Conservation (phyloP, 2,329 filamentous ascomycete genomes). For the Trichoderma atrobrunneum region DNA sequence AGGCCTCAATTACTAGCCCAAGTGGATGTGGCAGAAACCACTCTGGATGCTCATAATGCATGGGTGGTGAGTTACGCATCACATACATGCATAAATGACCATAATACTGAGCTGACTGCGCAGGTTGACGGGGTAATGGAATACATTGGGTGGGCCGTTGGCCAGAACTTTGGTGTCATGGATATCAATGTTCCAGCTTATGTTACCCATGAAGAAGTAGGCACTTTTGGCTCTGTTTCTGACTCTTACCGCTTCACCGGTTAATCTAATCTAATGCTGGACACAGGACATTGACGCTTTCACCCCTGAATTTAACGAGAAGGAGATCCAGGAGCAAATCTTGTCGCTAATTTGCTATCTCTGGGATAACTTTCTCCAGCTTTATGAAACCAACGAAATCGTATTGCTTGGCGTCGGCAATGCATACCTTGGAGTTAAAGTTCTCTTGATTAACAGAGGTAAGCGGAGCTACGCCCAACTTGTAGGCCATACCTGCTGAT, state of each 20-base stretch:
- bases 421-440: slow-evolving; percentile 78
- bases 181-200: slow-evolving; percentile 88
- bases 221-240: slow-evolving; percentile 12
- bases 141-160: slow-evolving; percentile 80
- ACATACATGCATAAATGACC: neutral
- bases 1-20: slow-evolving; percentile 68
- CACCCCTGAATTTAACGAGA: slow-evolving; percentile 45
- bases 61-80: slow-evolving; percentile 67
- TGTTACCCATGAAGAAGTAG: slow-evolving; percentile 61
- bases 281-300: slow-evolving; percentile 48
- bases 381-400: slow-evolving; percentile 67
- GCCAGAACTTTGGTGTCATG: slow-evolving; percentile 77
- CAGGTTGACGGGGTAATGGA: slow-evolving; percentile 77
- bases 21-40: slow-evolving; percentile 67
- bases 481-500: slow-evolving; percentile 19
- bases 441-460: slow-evolving; percentile 77
- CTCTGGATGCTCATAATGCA: slow-evolving; percentile 76
- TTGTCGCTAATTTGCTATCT: slow-evolving; percentile 79
- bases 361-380: slow-evolving; percentile 96
- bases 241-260: neutral
- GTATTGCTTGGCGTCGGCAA: slow-evolving; percentile 89
- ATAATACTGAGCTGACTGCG: slow-evolving; percentile 18
- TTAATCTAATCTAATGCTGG: slow-evolving; percentile 21
- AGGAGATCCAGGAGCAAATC: slow-evolving; percentile 55
- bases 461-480: slow-evolving; percentile 24